A percentile compares a stretch with the other conserved stretches of the same genome.
phyloP scores from a whole-genome alignment of 495 filamentous ascomycete species.

The Gamarada debralockiae region DNA sequence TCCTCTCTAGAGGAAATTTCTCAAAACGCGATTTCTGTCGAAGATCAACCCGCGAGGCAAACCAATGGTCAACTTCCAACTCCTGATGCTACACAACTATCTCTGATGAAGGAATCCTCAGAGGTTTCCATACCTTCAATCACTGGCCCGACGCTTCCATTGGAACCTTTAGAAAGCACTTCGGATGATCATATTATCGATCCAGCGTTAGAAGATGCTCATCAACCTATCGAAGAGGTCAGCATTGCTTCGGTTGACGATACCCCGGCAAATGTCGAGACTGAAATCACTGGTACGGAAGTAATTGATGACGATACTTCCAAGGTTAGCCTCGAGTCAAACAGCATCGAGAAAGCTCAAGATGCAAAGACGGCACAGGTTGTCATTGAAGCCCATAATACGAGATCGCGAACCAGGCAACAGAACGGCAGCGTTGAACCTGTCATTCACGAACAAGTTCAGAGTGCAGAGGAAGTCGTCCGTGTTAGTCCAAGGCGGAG shows the following conservation, averaged over 20 bases:
- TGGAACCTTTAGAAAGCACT: no score
- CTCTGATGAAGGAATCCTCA: not conserved
- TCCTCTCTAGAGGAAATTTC: not conserved
- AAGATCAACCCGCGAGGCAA: conserved; percentile 12
- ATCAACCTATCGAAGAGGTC: not conserved
- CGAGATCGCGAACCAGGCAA: not conserved
- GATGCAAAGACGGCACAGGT: not conserved
- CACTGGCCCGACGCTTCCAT: not conserved
- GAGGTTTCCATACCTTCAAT: conserved; percentile 11
- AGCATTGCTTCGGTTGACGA: not conserved
- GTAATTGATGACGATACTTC: not conserved
- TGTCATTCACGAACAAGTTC: not conserved
- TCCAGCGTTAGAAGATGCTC: not conserved
- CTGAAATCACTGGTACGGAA: not conserved
- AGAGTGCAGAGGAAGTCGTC: not conserved
- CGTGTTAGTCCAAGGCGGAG: not conserved
- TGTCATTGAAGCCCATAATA: not conserved
- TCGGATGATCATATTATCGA: no score
- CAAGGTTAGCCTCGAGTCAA: not conserved
- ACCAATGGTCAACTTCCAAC: conserved; percentile 17
- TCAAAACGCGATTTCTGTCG: not conserved
- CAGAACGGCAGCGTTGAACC: not conserved
- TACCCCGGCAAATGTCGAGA: not conserved
- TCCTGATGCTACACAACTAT: conserved; percentile 5
- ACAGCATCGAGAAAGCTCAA: not conserved